Percentiles rank a stretch among this genome's conserved stretches.
Evolutionary conservation across 495 filamentous ascomycete genomes (phyloP).

Genomic region (Aspergillus funiculosus): DNA sequence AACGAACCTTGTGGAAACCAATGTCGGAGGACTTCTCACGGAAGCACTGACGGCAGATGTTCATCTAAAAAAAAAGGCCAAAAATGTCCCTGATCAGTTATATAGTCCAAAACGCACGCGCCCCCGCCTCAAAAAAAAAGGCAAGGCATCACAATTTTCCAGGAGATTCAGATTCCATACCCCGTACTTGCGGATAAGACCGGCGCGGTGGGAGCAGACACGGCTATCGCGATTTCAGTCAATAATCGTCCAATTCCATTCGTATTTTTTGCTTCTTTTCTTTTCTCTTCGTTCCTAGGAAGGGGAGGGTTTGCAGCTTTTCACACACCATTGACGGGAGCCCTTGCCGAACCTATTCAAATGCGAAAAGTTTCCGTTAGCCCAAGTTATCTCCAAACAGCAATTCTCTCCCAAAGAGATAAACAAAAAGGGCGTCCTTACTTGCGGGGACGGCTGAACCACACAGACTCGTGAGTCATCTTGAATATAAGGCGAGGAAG

Average conservation of each 20-base stretch:
- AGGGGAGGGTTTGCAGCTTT: slow-evolving; percentile 3
- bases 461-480: slow-evolving; percentile 99
- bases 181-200: slow-evolving; percentile 98
- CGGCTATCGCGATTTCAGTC: slow-evolving; percentile 56
- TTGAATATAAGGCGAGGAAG: slow-evolving; percentile 41
- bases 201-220: slow-evolving; percentile 90
- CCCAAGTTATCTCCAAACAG: not conserved
- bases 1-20: slow-evolving; percentile 86
- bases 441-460: slow-evolving; percentile 94
- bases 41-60: slow-evolving; percentile 99
- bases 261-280: slow-evolving; percentile 8
- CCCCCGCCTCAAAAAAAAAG: not conserved
- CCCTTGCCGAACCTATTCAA: slow-evolving; percentile 70
- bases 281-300: slow-evolving; percentile 11
- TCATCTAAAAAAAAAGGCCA: slow-evolving; percentile 51
- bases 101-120: not conserved
- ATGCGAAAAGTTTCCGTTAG: slow-evolving; percentile 19
- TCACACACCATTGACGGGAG: slow-evolving; percentile 72
- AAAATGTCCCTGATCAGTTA: slow-evolving; percentile 14
- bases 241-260: slow-evolving; percentile 6
- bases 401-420: not conserved
- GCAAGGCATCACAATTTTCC: not conserved
- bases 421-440: slow-evolving; percentile 40
- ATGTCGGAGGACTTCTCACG: slow-evolving; percentile 93
- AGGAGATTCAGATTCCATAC: slow-evolving; percentile 49